Evolutionary conservation across 768 basidiomycete species (phyloP).

Genomic region (Cystoderma amianthinum): DNA sequence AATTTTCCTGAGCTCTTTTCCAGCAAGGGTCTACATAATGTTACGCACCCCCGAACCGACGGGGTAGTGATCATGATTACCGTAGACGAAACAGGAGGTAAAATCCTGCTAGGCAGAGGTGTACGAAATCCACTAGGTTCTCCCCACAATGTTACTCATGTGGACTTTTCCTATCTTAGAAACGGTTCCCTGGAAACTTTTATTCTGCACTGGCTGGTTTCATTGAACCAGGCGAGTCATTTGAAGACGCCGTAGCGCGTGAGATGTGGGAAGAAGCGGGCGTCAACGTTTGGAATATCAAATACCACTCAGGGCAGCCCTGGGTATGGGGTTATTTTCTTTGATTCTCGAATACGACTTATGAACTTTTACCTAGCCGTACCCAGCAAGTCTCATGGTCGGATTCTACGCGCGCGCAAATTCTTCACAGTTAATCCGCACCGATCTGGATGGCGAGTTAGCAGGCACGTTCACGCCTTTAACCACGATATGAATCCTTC

Average conservation of each 20-base stretch:
- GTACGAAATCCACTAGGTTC: conserved; percentile 31
- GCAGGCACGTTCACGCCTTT: conserved; percentile 46
- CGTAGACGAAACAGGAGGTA: conserved; percentile 72
- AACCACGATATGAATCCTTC: no score
- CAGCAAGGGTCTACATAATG: conserved; percentile 86
- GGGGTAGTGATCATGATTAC: conserved; percentile 90
- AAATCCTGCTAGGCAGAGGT: conserved; percentile 81
- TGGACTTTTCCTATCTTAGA: conserved; percentile 35
- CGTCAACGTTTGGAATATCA: conserved; percentile 74
- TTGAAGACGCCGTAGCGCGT: conserved; percentile 88
- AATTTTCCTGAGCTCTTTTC: conserved; percentile 11
- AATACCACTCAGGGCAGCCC: conserved; percentile 82
- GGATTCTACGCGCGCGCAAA: conserved; percentile 83
- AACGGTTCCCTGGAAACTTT: conserved; percentile 53
- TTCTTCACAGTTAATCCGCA: conserved; percentile 64
- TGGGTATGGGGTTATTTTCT: conserved; percentile 51
- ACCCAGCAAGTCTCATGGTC: conserved; percentile 85
- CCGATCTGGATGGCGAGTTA: conserved; percentile 94
- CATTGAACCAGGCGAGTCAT: conserved; percentile 88
- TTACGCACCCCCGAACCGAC: conserved; percentile 75
- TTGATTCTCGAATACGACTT: no score
- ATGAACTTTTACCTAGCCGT: no score
- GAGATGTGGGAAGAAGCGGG: conserved; percentile 98
- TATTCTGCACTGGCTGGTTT: conserved; percentile 94
- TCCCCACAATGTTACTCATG: not conserved